A percentile compares a stretch with the other conserved stretches of the same genome.
Evolutionary conservation across 306 rosid genomes (phyloP).

Genomic region (peach (Prunus persica)): Prunus_persica_NCBIv2 NC_034009.1:43805001-43805500

Average conservation of each 20-base stretch:
- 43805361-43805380: constrained; percentile 40
- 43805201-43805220: background rate
- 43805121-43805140: too few relatives aligned
- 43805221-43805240: constrained; percentile 28
- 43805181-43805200: too few relatives aligned
- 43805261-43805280: constrained; percentile 51
- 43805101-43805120: too few relatives aligned
- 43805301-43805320: constrained; percentile 67
- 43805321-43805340: constrained; percentile 57
- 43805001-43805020: constrained; percentile 68
- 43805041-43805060: too few relatives aligned
- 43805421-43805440: constrained; percentile 59
- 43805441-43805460: constrained; percentile 56
- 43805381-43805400: constrained; percentile 80
- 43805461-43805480: constrained; percentile 15
- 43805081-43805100: too few relatives aligned
- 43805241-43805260: constrained; percentile 67
- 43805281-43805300: constrained; percentile 76
- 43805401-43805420: constrained; percentile 57
- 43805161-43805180: too few relatives aligned
- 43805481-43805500: too few relatives aligned
- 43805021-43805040: too few relatives aligned
- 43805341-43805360: constrained; percentile 26
- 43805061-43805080: too few relatives aligned
- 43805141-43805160: too few relatives aligned